These are phyloP conservation scores for Paramecium sexaurelia DNA, from an alignment of 73 alveolate species.

Conservation along the genomic window DNA sequence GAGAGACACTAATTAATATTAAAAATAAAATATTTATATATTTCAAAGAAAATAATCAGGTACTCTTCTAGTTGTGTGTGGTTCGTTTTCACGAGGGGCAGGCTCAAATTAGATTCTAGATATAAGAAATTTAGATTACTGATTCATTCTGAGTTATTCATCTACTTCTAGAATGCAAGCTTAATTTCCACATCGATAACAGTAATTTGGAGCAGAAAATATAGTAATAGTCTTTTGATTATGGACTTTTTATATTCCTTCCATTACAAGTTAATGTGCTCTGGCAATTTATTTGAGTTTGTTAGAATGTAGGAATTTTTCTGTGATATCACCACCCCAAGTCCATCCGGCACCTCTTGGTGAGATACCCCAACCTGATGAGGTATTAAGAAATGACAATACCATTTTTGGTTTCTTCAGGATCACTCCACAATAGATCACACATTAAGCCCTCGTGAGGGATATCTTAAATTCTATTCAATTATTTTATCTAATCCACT, in stretches of 20 bases:
- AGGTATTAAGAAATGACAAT: not conserved
- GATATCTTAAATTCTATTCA: constrained; percentile 75
- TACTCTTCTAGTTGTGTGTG: constrained; percentile 70
- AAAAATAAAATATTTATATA: not conserved
- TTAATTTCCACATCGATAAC: constrained; percentile 95
- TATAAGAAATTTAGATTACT: not conserved
- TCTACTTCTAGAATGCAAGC: constrained; percentile 81
- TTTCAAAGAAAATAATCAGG: constrained; percentile 72
- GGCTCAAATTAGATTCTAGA: constrained; percentile 66
- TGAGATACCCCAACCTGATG: constrained; percentile 69
- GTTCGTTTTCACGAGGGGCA: constrained; percentile 68
- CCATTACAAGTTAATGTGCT: constrained; percentile 79
- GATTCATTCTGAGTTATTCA: constrained; percentile 62
- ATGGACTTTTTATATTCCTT: constrained; percentile 75
- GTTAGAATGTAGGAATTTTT: constrained; percentile 66
- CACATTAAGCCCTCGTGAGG: constrained; percentile 95
- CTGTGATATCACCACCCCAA: constrained; percentile 79
- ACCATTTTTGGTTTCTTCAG: constrained; percentile 83
- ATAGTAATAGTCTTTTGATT: constrained; percentile 87
- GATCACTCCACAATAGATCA: constrained; percentile 93
- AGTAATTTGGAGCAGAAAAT: constrained; percentile 95
- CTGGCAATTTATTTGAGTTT: constrained; percentile 72
- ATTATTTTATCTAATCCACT: constrained; percentile 60
- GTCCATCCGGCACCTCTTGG: constrained; percentile 87
- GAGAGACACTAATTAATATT: not conserved